Base-by-base conservation (phyloP, 331 rosid genomes). In the Pyrus hybrid region DNA sequence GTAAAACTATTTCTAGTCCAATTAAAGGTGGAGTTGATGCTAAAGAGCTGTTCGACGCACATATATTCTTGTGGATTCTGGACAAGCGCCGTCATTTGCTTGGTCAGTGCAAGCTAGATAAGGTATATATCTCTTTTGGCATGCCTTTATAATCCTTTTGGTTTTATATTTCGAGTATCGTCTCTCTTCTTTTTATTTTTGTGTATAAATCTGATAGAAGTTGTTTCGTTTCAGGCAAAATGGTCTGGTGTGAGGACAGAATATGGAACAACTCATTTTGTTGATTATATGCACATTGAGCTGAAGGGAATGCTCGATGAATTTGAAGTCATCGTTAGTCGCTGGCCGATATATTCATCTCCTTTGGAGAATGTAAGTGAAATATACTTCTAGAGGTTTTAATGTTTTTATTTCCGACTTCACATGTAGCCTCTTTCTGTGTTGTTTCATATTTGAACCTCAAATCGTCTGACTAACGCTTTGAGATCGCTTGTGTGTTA, bases 41-140 rank as follows among this genome's bases (percentile, higher is more conserved):
- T 16, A 80, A 84, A 63, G 82, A 74, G 47, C 28, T 84, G 75
- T 84, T 84, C 76, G 28, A 77, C 66, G 13, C 25, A 4, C 71
- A 84, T 78, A 84, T 80, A 54, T 32, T 17, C 43, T 51, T 3
- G 21, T 84, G 87, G 87, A 84, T 84, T 74, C 80, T 64, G 67
- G 82, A 80, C 53, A 84, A 80, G 74, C 77, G 41, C 20, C 29
- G n/a, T 29, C 45, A 47, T 58, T 70, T 80, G 75, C 87, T 84
- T 30, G 80, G 77, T 21, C 57, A 18, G 41, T 84, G 87, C 84
- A 77, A 84, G 71, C 80, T 63, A 32, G 82, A 80, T 16, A 77
- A 80, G 80, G 85, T 80, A 80, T 56, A n/a, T 30, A 8, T 54
- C 51, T 47, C 13, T 28, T 35, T 62, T 7, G 21, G 20, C 26